Evolutionary conservation across 805 yeast species (phyloP), one percentile per base, ranked within the genome.

Genomic region (Danielia oregonensis): DNA sequence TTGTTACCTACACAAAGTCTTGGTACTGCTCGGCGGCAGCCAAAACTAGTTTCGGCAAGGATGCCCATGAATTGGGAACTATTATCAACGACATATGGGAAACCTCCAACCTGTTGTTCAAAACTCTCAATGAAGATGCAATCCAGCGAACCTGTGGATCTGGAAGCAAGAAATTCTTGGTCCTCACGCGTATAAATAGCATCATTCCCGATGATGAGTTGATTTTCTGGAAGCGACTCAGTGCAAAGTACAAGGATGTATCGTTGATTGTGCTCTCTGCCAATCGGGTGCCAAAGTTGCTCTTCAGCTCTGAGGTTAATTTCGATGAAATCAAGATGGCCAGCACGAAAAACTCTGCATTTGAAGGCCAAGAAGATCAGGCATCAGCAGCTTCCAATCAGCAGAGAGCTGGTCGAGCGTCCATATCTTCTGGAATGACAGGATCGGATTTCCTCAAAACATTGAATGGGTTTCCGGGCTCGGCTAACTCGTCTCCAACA

Each of bases 161-260:
- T 12, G 72, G 68, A 10, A 80, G 80, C 1, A 78, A 77, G 55
- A 71, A 73, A 24, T 82, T 77, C 45, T 63, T 84, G 44, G 79
- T 84, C 2, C 59, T 85, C 30, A 81, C 93, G 0, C 68, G 94
- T 44, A 56, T 83, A 33, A 80, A 79, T 48, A 83, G 85, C 41
- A 75, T 82, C 35, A 74, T 85, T 25, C 87, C 89, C 0, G 94
- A 85, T 56, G 93, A 85, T 55, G 94, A 85, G 52, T 60, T 85
- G 31, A 70, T 82, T 33, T 86, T 82, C 51, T 82, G 93, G 89
- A 80, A 85, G 55, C 60, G 87, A 37, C 59, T 84, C 17, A 79
- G 88, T 9, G 69, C 79, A 29, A 74, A 73, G 36, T 73, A 73
- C 29, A 65, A 67, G 38, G 72, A 68, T 16, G 58, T 85, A 12